phyloP scores from a whole-genome alignment of 306 rosid genomes.

The Citrullus colocynthis region DNA sequence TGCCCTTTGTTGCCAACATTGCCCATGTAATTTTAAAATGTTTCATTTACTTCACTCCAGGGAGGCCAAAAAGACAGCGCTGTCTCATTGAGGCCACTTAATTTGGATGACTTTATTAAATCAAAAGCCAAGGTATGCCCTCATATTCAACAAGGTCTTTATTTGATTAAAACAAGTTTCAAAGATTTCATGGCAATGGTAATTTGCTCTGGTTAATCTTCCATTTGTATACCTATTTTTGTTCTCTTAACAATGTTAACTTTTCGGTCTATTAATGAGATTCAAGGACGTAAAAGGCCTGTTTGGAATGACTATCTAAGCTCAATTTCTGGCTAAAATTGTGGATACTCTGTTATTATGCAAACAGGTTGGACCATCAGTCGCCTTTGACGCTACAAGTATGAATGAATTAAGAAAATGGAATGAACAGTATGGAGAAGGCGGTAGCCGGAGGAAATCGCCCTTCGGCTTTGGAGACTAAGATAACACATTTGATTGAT shows the following conservation, averaged over 20 bases:
- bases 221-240: background rate
- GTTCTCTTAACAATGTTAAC: background rate
- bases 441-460: conserved; percentile 79
- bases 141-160: background rate
- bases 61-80: conserved; percentile 16
- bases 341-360: background rate
- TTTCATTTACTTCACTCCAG: conserved; percentile 20
- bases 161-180: background rate
- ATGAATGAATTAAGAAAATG: conserved; percentile 94
- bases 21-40: background rate
- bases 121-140: conserved; percentile 66
- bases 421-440: conserved; percentile 97
- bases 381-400: conserved; percentile 81
- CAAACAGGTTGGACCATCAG: conserved; percentile 82
- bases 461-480: conserved; percentile 72
- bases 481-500: conserved; percentile 2
- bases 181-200: background rate
- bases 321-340: background rate
- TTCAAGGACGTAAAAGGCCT: background rate
- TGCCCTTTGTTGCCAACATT: background rate
- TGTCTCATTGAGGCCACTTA: conserved; percentile 38
- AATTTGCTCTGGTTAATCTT: background rate
- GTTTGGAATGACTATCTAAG: background rate
- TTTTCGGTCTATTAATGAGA: background rate
- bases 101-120: conserved; percentile 67